Evolutionary conservation across 345 rosid genomes (phyloP), one percentile per base, ranked within the genome.

Genomic region (Aquilaria yunnanensis): DNA sequence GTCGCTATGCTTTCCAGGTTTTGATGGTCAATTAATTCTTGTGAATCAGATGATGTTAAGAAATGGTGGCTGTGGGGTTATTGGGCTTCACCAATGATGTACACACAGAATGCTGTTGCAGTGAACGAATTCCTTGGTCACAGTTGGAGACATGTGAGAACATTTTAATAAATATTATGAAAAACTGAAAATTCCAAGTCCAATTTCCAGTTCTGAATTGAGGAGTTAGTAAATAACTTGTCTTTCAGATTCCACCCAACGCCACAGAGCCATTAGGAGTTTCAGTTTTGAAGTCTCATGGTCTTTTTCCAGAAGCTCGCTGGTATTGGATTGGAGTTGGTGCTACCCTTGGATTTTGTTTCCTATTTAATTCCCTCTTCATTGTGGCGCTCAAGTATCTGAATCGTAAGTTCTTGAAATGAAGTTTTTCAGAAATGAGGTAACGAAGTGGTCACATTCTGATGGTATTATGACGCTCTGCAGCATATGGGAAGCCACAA

Each of bases 271-370:
- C 98, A 63, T 62, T 93, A 67, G 98, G 98, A 64, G 87, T 86
- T 62, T 8, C 12, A 45, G 47, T 88, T 74, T 56, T 93, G 72
- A 84, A 80, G 75, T 72, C 87, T 46, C 87, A 92, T 0, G 96
- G 90, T 30, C 51, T 90, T 65, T 84, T 86, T 64, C 72, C 92
- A 2, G 78, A 84, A 57, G 86, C 97, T 54, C 70, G 63, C 65
- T 90, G 97, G 94, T 93, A 90, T 68, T 93, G 96, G 97, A 80
- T 90, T 23, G 97, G 90, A 62, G 71, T 78, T 14, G 94, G 84
- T 47, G 94, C 90, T 64, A 60, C 70, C 65, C 75, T 87, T 23
- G 97, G 91, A 68, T 84, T 69, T 59, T 59, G 74, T 31, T 52
- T 83, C 69, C 59, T 90, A 5, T 87, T 84, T 74, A 93, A 93